Percentiles rank a stretch among this genome's conserved stretches.
Conservation (phyloP, 169 alveolate genomes). For the Cryptosporidium meleagridis region DNA sequence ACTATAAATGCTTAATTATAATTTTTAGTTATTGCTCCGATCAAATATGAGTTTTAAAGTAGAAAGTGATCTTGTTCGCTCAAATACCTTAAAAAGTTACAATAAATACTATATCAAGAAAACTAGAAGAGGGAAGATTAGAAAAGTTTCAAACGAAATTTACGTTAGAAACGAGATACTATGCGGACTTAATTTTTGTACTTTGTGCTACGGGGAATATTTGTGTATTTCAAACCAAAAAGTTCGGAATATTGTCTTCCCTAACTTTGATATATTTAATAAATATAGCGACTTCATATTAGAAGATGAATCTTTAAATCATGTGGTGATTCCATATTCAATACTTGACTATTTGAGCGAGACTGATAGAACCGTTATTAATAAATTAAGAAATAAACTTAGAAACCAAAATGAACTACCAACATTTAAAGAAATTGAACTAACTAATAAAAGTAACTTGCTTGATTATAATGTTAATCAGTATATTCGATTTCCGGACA, state of each 20-base stretch:
- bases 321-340: conserved; percentile 73
- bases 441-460: neutral
- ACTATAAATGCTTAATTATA: neutral
- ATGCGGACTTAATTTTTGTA: conserved; percentile 79
- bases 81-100: neutral
- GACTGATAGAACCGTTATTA: conserved; percentile 60
- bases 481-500: conserved; percentile 52
- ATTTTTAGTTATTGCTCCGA: neutral
- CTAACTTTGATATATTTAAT: conserved; percentile 17
- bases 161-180: conserved; percentile 85
- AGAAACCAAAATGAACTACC: conserved; percentile 16
- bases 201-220: conserved; percentile 64
- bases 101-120: conserved; percentile 68
- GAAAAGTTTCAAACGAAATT: conserved; percentile 82
- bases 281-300: conserved; percentile 64
- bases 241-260: conserved; percentile 7
- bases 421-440: neutral
- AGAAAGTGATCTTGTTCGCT: neutral
- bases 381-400: conserved; percentile 48
- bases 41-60: neutral
- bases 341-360: conserved; percentile 72
- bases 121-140: conserved; percentile 82
- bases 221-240: neutral
- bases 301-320: conserved; percentile 76
- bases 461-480: neutral